Conservation (phyloP, 768 basidiomycete species). For the Trametes elegans region DNA sequence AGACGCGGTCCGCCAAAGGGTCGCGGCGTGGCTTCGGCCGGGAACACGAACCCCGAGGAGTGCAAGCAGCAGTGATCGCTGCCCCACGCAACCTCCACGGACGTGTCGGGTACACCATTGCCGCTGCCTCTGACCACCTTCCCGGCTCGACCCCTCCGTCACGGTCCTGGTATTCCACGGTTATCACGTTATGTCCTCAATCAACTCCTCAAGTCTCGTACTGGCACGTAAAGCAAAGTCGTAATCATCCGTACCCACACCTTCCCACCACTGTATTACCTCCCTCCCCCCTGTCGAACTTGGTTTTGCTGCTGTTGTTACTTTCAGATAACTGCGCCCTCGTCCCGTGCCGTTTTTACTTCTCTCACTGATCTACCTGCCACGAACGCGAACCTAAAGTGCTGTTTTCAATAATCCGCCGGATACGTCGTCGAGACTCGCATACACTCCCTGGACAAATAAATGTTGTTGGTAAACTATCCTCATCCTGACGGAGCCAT, state of each 20-base stretch:
- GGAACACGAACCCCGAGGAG: slow-evolving; percentile 73
- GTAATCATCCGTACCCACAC: slow-evolving; percentile 9
- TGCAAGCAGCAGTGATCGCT: slow-evolving; percentile 82
- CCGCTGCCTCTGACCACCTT: too few relatives aligned
- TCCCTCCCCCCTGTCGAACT: slow-evolving; percentile 15
- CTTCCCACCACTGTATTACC: slow-evolving; percentile 12
- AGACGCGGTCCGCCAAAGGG: slow-evolving; percentile 60
- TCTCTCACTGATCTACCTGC: background rate
- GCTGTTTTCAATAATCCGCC: background rate
- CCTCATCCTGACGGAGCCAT: too few relatives aligned
- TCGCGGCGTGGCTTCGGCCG: slow-evolving; percentile 41
- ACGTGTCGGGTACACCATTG: background rate
- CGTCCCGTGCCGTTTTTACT: too few relatives aligned
- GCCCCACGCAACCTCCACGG: background rate
- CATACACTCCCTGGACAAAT: slow-evolving; percentile 5
- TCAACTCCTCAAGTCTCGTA: background rate
- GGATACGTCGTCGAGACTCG: background rate
- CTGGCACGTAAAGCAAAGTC: slow-evolving; percentile 15
- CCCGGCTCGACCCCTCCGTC: background rate
- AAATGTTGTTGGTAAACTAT: slow-evolving; percentile 1
- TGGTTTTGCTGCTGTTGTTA: slow-evolving; percentile 13
- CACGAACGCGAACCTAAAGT: background rate
- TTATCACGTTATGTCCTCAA: background rate
- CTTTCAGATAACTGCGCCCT: background rate
- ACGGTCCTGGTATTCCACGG: background rate